Evolutionary conservation across 331 rosid genomes (phyloP).

Genomic region (Prunus yedoensis): DNA sequence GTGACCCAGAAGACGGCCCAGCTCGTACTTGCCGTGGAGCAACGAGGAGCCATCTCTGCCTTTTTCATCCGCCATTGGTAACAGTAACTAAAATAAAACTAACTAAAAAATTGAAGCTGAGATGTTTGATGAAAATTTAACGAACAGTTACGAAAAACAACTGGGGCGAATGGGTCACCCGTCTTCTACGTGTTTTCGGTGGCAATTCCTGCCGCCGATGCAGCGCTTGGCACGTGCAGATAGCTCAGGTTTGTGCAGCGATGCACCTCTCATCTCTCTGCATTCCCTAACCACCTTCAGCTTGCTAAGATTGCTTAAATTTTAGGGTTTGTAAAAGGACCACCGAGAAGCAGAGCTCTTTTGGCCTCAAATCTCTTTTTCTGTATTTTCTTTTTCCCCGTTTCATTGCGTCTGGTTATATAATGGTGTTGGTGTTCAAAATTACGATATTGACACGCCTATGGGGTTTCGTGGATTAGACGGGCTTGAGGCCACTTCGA

Average conservation of each 20-base stretch:
- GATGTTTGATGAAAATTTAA: neutral
- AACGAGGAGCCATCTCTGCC: conserved; percentile 32
- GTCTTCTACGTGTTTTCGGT: conserved; percentile 72
- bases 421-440: too few species aligned
- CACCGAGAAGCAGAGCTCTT: too few species aligned
- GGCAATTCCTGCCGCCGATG: conserved; percentile 55
- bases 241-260: conserved; percentile 31
- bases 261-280: conserved; percentile 58
- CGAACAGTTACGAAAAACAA: too few species aligned
- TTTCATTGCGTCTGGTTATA: neutral
- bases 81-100: neutral
- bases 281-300: conserved; percentile 43
- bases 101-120: neutral
- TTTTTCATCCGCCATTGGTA: conserved; percentile 28
- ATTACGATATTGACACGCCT: conserved; percentile 1
- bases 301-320: neutral
- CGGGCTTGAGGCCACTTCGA: neutral
- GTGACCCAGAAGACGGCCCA: conserved; percentile 81
- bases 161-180: conserved; percentile 38
- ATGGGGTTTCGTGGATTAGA: too few species aligned
- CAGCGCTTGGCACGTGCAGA: conserved; percentile 32
- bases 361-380: neutral
- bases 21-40: conserved; percentile 87
- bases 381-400: neutral
- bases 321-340: neutral